These are phyloP conservation scores for Blastosporella zonata DNA, from an alignment of 1,284 basidiomycete species.

Conservation along the genomic window DNA sequence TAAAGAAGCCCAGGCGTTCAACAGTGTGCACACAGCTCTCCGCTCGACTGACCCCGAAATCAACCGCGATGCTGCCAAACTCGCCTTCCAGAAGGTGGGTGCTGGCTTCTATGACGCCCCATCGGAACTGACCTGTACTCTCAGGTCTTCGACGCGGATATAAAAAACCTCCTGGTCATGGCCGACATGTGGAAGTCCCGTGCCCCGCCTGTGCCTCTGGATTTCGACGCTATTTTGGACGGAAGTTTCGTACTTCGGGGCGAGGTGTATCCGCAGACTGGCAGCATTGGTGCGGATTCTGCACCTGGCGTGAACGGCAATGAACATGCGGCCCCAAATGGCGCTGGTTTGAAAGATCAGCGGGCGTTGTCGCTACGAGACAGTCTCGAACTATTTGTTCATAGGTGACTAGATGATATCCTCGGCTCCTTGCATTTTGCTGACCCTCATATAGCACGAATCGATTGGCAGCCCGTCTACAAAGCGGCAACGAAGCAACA, in stretches of 20 bases:
- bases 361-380: slow-evolving; percentile 72
- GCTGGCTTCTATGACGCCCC: too few relatives aligned
- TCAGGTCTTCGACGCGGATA: slow-evolving; percentile 87
- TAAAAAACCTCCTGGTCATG: slow-evolving; percentile 89
- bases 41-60: slow-evolving; percentile 39
- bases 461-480: slow-evolving; percentile 73
- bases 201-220: slow-evolving; percentile 80
- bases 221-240: slow-evolving; percentile 70
- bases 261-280: slow-evolving; percentile 5
- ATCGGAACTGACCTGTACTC: background rate
- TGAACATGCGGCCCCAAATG: slow-evolving; percentile 11
- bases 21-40: slow-evolving; percentile 67
- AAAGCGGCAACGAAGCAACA: slow-evolving; percentile 62
- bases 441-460: slow-evolving; percentile 54
- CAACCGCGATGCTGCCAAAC: slow-evolving; percentile 57
- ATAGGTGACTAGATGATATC: slow-evolving; percentile 53
- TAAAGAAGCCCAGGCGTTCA: slow-evolving; percentile 88
- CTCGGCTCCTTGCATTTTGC: background rate
- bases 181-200: slow-evolving; percentile 95
- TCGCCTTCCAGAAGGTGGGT: slow-evolving; percentile 82
- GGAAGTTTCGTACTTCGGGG: slow-evolving; percentile 51
- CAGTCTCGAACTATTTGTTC: slow-evolving; percentile 78
- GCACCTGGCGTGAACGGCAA: slow-evolving; percentile 5
- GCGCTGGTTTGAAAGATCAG: slow-evolving; percentile 71
- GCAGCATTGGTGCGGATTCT: slow-evolving; percentile 9